Conservation (phyloP, 768 basidiomycete species). For the Trametes cinnabarina region DNA sequence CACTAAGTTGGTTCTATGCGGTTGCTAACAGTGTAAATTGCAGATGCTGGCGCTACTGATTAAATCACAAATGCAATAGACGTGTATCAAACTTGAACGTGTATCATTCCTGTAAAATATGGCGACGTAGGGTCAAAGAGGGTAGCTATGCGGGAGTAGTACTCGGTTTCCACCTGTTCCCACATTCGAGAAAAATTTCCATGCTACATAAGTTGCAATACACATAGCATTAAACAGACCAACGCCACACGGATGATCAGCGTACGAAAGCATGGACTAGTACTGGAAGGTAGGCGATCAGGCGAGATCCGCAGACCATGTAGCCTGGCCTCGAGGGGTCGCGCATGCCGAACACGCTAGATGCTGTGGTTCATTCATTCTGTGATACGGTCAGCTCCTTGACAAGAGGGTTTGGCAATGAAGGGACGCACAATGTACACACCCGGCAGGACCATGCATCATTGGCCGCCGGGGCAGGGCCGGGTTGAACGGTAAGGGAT, state of each 20-base stretch:
- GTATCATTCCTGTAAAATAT: too few species aligned
- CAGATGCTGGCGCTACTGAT: constrained; percentile 40
- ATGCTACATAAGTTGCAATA: not conserved
- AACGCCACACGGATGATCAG: too few species aligned
- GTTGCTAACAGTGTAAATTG: not conserved
- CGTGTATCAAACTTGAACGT: too few species aligned
- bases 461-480: not conserved
- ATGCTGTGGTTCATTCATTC: constrained; percentile 50
- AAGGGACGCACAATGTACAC: constrained; percentile 59
- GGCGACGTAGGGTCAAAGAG: too few species aligned
- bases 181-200: too few species aligned
- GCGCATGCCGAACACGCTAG: constrained; percentile 63
- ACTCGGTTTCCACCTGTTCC: not conserved
- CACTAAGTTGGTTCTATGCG: not conserved
- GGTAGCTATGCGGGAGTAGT: too few species aligned
- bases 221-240: too few species aligned
- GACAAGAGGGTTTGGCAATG: not conserved
- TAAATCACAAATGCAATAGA: too few species aligned
- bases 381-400: constrained; percentile 26
- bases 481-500: not conserved
- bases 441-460: constrained; percentile 51
- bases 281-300: not conserved
- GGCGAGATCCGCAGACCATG: constrained; percentile 18
- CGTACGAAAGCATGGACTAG: not conserved
- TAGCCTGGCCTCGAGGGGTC: constrained; percentile 46